These are phyloP conservation scores for Neospermospora avenae DNA, from an alignment of 2,329 filamentous ascomycete species.

Conservation along the genomic window DNA sequence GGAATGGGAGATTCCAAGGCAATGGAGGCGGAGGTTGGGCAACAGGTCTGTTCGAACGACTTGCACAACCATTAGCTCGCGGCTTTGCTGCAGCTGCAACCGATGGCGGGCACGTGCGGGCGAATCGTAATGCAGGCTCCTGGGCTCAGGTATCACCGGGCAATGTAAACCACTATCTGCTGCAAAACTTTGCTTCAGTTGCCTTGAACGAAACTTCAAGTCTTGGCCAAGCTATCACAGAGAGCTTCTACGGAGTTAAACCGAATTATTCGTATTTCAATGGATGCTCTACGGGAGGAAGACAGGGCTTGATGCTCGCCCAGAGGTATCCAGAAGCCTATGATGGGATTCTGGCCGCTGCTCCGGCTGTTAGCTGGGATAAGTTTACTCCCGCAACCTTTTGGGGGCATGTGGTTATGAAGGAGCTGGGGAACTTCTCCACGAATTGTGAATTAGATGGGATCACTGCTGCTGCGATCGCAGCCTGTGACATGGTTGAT, in stretches of 20 bases:
- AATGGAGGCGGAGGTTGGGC: background rate
- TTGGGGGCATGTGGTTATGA: too few species aligned
- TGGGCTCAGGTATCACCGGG: background rate
- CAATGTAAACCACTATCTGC: background rate
- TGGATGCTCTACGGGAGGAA: background rate
- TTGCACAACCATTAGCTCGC: background rate
- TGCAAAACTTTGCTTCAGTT: background rate
- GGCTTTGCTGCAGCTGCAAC: background rate
- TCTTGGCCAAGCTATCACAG: background rate
- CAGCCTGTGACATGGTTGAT: slow-evolving; percentile 20
- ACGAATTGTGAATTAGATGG: slow-evolving; percentile 14
- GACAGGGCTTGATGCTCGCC: background rate
- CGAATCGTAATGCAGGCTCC: too few species aligned
- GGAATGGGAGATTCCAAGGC: background rate
- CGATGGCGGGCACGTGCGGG: background rate
- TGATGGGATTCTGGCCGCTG: slow-evolving; percentile 1
- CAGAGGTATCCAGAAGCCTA: background rate
- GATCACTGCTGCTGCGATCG: slow-evolving; percentile 6
- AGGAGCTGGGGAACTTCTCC: background rate
- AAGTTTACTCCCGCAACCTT: too few species aligned
- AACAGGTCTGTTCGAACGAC: background rate
- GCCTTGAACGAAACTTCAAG: background rate
- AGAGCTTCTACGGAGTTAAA: background rate
- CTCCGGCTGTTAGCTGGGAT: background rate
- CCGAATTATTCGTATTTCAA: slow-evolving; percentile 9